Conservation (phyloP, 257 asterid genomes). For the Nicotiana paniculata region DNA sequence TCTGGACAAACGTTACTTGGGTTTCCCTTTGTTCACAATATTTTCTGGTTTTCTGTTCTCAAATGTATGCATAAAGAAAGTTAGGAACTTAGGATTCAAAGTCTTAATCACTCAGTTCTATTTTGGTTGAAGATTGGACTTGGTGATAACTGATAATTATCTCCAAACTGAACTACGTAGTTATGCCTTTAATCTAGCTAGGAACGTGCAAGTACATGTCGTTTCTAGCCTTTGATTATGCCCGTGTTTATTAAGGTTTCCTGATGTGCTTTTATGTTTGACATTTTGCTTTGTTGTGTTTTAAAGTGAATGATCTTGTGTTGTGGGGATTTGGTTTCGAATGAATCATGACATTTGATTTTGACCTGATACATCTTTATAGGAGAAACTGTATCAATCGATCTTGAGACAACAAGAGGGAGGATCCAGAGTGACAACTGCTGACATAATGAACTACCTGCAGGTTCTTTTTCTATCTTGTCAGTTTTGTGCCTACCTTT, state of each 20-base stretch:
- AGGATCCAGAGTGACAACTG: constrained; percentile 34
- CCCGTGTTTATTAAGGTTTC: background rate
- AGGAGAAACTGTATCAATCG: constrained; percentile 48
- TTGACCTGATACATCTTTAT: background rate
- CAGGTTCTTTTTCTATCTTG: constrained; percentile 20
- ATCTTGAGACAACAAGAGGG: constrained; percentile 42
- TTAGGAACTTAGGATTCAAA: background rate
- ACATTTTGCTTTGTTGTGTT: background rate
- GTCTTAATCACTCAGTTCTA: background rate
- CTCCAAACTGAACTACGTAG: background rate
- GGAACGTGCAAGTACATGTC: background rate
- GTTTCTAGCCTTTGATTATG: background rate
- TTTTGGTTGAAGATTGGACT: background rate
- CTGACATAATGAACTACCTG: constrained; percentile 32
- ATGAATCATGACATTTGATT: background rate
- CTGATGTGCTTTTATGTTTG: background rate
- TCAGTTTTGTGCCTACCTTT: background rate
- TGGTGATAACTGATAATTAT: background rate
- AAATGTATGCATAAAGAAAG: background rate
- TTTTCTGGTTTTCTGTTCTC: background rate
- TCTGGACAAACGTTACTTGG: background rate
- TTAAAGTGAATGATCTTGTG: background rate
- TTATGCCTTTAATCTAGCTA: background rate
- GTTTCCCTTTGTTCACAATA: background rate
- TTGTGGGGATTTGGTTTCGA: background rate